These are phyloP conservation scores for Skeletonema grethae DNA, from an alignment of 108 stramenopile species.

Conservation along the genomic window DNA sequence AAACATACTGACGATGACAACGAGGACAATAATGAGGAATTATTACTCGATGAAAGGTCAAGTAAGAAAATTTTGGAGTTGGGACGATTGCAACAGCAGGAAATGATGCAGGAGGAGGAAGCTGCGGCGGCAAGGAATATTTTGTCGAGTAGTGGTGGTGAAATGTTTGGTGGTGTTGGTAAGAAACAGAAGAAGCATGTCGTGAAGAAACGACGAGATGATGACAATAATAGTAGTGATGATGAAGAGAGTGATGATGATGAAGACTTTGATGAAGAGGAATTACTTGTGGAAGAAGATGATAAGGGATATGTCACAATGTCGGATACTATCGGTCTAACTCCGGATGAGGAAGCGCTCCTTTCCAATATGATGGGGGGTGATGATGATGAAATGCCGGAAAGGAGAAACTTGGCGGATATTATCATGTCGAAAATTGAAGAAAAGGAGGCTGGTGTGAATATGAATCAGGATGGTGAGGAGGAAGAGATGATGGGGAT, in stretches of 20 bases:
- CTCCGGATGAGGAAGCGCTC: conserved; percentile 80
- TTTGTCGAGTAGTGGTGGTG: neutral
- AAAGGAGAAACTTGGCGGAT: conserved; percentile 89
- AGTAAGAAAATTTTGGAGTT: conserved; percentile 67
- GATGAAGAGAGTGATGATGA: conserved; percentile 69
- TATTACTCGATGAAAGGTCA: conserved; percentile 68
- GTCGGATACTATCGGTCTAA: conserved; percentile 56
- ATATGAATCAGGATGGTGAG: conserved; percentile 25
- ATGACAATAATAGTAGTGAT: conserved; percentile 68
- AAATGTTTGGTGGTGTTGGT: conserved; percentile 5
- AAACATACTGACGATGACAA: conserved; percentile 14
- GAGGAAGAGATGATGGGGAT: conserved; percentile 39
- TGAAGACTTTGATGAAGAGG: conserved; percentile 77
- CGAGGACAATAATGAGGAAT: conserved; percentile 45
- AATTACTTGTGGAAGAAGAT: conserved; percentile 57
- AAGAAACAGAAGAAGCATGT: conserved; percentile 18
- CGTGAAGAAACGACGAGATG: conserved; percentile 17
- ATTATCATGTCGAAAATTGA: conserved; percentile 97
- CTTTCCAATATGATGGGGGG: conserved; percentile 80
- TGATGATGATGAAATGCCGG: conserved; percentile 39
- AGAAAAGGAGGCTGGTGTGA: conserved; percentile 86
- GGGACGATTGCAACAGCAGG: conserved; percentile 67
- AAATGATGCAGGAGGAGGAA: conserved; percentile 64
- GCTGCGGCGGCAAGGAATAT: neutral
- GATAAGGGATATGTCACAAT: conserved; percentile 80